Base-by-base conservation (phyloP, 306 rosid genomes). In the Heteromeles arbutifolia region DNA sequence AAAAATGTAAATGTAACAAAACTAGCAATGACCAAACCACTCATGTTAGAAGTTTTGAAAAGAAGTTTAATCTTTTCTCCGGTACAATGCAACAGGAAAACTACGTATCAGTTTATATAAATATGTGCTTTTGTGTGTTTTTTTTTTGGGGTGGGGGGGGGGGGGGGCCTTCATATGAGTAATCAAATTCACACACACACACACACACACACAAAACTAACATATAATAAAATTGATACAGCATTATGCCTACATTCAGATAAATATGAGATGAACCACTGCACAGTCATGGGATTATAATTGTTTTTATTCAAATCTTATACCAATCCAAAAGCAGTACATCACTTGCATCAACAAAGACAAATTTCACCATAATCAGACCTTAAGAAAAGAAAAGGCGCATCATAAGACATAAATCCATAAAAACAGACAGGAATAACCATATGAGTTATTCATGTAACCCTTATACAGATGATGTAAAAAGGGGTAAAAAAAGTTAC, bases 401-500 rank as follows among this genome's bases (percentile, higher is more conserved):
- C 25, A 25, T 4, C 11, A 73, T 9, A 58, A 67, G 37, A 43
- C 37, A 44, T 26, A 64, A 67, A 54, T 37, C 15, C 24, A 50
- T 28, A 9, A 71, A 67, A 71, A 32, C n/a, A 53, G 21, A 57
- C 50, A 8, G 58, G 44, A 52, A 70, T 3, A 52, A 28, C n/a
- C 28, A 26, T 17, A 17, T 2, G 2, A 21, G 41, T 53, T 3
- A 31, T 22, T 18, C 12, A 1, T 50, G 74, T 29, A 6, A 53
- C 74, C 64, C 18, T 64, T 70, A 25, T 9, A 67, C 18, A 19
- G 45, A 48, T 4, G 13, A 79, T 52, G 53, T 71, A 56, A 76
- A 68, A 54, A 75, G 37, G 65, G 69, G 48, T 3, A n/a, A 11
- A 39, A 67, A 68, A 82, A 63, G 64, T 75, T 89, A 95, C 99